Conservation (phyloP, 345 rosid species). For the Clausena lansium region DNA sequence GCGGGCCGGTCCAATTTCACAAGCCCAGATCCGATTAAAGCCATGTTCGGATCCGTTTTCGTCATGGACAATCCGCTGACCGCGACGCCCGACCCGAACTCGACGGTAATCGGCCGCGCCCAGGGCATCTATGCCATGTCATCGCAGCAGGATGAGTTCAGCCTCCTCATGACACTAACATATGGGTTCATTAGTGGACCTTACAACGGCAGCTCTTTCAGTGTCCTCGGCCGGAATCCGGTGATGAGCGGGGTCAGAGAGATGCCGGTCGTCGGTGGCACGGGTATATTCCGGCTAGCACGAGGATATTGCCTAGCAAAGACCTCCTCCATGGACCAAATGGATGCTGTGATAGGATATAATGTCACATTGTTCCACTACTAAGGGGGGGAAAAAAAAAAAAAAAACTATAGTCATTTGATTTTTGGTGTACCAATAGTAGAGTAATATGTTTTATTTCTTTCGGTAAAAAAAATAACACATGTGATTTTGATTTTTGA, state of each 20-base stretch:
- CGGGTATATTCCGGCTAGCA: slow-evolving; percentile 32
- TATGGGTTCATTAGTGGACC: slow-evolving; percentile 23
- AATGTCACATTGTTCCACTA: slow-evolving; percentile 35
- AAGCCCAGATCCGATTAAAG: slow-evolving; percentile 19
- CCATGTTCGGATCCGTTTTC: slow-evolving; percentile 26
- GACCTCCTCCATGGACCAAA: slow-evolving; percentile 23
- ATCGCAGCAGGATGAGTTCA: slow-evolving; percentile 29
- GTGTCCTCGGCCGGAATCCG: slow-evolving; percentile 40
- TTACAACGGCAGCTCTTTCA: slow-evolving; percentile 35
- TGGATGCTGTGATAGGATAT: slow-evolving; percentile 32
- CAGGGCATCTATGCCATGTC: slow-evolving; percentile 40
- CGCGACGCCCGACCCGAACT: slow-evolving; percentile 24
- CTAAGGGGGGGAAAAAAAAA: too few species aligned
- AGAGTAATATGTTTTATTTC: neutral
- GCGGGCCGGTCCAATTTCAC: slow-evolving; percentile 32
- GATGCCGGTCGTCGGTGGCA: slow-evolving; percentile 40
- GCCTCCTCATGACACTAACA: slow-evolving; percentile 40
- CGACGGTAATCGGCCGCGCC: slow-evolving; percentile 33
- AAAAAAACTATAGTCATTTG: neutral
- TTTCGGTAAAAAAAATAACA: neutral
- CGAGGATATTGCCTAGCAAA: slow-evolving; percentile 38
- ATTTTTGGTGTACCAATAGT: neutral
- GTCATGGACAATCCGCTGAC: slow-evolving; percentile 41
- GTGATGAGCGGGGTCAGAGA: slow-evolving; percentile 33
- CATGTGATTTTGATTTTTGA: slow-evolving; percentile 7